Base-by-base conservation (phyloP, 306 rosid species). In the Lupinus albus region DNA sequence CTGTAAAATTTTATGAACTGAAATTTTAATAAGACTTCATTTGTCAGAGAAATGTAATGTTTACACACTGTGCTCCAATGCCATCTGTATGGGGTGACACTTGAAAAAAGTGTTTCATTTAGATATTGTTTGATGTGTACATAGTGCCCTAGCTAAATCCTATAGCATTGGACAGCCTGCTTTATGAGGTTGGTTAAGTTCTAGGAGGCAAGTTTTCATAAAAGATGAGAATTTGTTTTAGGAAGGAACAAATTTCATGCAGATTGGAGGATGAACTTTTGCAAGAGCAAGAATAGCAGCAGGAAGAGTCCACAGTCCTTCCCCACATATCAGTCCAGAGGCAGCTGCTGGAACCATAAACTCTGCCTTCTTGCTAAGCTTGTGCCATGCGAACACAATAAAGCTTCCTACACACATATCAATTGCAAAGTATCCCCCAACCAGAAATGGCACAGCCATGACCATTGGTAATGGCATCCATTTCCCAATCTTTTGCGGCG, bases 281-380 rank as follows among this genome's bases (percentile, higher is more conserved):
- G 96, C 89, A 51, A 90, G 87, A 68, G 98, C 98, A 66, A 93
- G 96, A 78, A 93, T 67, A 0, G 98, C 82, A 25, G 98, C 91
- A 0, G 98, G 98, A 47, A 93, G 89, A 61, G 87, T 89, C 94
- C 98, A 93, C 18, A 93, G 52, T 67, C 98, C 98, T 81, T 93
- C 97, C 14, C 98, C 98, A 35, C 98, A 93, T 46, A 89, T 93
- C 12, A 93, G 80, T 28, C 98, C 97, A 20, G 97, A 93, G 28
- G 98, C 98, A 59, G 83, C 84, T 1, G 90, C 96, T 0, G 98
- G 97, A 74, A 88, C 75, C 98, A 88, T 77, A 41, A 74, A 62
- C 75, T 80, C 82, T 7, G 98, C 94, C 73, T 61, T 84, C 63
- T 77, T 80, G 20, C 76, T 3, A 11, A 93, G n/a, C 77, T 76